Percentiles rank a stretch among this genome's conserved stretches.
These are phyloP conservation scores for Tolypocladium album DNA, from an alignment of 2,329 filamentous ascomycete species.

Conservation along the genomic window DNA sequence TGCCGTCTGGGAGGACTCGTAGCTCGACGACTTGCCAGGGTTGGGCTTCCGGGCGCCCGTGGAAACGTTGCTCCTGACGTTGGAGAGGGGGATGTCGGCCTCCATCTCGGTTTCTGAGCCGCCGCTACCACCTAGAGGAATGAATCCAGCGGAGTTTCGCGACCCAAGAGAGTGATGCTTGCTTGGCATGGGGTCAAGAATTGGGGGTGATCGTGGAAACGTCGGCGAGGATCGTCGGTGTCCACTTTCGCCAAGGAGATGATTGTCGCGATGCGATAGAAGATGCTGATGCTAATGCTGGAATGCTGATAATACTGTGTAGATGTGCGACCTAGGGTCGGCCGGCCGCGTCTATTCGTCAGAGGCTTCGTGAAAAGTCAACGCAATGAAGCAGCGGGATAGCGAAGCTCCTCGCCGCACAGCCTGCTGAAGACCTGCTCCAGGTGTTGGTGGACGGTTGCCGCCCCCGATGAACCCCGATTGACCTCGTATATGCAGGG, in stretches of 20 bases:
- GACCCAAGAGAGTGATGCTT: constrained; percentile 9
- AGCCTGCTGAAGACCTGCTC: constrained; percentile 9
- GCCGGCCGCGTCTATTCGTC: neutral
- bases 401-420: neutral
- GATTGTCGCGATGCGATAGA: neutral
- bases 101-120: constrained; percentile 20
- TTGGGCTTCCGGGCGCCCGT: constrained; percentile 40
- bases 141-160: constrained; percentile 23
- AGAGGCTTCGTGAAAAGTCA: neutral
- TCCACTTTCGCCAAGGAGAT: neutral
- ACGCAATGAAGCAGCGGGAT: neutral
- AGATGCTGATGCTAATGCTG: neutral
- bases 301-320: neutral
- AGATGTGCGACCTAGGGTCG: neutral
- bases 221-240: neutral
- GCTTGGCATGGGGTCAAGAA: constrained; percentile 6
- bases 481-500: neutral
- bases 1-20: constrained; percentile 20
- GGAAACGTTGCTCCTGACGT: constrained; percentile 44
- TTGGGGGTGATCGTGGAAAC: neutral
- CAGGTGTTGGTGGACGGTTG: constrained; percentile 1
- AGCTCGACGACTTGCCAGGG: constrained; percentile 20
- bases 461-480: neutral
- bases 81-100: constrained; percentile 42
- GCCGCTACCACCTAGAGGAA: constrained; percentile 28